These are phyloP conservation scores for Chaetomiaceae sp. DNA, from an alignment of 2,329 filamentous ascomycete species.

Conservation along the genomic window DNA sequence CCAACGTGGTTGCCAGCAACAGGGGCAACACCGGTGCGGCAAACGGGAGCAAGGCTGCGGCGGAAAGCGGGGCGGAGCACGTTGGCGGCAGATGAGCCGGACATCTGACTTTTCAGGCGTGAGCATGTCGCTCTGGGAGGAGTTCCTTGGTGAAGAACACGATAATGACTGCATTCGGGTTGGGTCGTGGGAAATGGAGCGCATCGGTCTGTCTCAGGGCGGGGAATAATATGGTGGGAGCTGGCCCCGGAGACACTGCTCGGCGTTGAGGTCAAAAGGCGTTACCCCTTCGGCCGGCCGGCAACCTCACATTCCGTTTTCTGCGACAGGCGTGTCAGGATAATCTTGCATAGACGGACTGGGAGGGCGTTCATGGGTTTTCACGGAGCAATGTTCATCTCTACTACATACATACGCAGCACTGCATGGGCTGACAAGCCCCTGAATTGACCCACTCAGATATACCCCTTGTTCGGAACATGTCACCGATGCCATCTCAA, in stretches of 20 bases:
- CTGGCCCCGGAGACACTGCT: background rate
- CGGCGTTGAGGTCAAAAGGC: constrained; percentile 11
- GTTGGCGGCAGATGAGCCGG: constrained; percentile 19
- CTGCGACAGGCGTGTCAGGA: background rate
- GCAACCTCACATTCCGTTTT: background rate
- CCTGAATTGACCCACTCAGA: too few relatives aligned
- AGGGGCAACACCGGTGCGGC: background rate
- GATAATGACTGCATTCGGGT: constrained; percentile 13
- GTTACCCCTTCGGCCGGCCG: background rate
- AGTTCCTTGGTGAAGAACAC: background rate
- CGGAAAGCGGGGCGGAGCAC: constrained; percentile 15
- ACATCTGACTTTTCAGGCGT: too few relatives aligned
- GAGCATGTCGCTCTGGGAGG: background rate
- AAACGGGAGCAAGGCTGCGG: constrained; percentile 15
- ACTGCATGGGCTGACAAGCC: too few relatives aligned
- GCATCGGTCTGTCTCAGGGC: background rate
- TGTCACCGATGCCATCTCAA: too few relatives aligned
- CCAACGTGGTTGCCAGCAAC: constrained; percentile 29
- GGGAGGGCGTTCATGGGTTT: background rate
- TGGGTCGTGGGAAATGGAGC: constrained; percentile 7
- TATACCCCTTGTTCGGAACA: too few relatives aligned
- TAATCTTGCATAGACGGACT: constrained; percentile 10
- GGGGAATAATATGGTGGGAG: background rate
- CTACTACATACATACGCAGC: background rate
- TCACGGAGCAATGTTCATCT: background rate